Evolutionary conservation across 805 yeast genomes (phyloP).

Genomic region (Zygosaccharomyces bisporus): DNA sequence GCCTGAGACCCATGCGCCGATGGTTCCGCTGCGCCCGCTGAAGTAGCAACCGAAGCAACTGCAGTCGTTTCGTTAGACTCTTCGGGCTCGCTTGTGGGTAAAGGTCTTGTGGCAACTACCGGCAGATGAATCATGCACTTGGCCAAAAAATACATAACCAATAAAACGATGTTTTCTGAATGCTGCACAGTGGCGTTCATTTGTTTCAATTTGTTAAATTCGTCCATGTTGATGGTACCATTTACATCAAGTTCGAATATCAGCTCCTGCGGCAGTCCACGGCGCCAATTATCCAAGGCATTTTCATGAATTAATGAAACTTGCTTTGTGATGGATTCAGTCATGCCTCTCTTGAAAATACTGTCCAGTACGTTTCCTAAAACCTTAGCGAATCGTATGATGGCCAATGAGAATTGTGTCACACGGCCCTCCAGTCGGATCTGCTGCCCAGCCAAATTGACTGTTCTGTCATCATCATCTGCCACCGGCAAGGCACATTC

Average conservation of each 20-base stretch:
- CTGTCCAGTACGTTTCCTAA: conserved; percentile 70
- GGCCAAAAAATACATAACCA: conserved; percentile 58
- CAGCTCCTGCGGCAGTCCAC: conserved; percentile 58
- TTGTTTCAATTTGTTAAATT: conserved; percentile 17
- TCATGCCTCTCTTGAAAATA: conserved; percentile 55
- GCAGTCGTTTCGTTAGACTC: conserved; percentile 9
- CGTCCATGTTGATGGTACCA: conserved; percentile 38
- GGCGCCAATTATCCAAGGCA: conserved; percentile 73
- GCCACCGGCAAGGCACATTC: conserved; percentile 81
- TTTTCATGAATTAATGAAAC: conserved; percentile 49
- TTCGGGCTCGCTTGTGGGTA: conserved; percentile 20
- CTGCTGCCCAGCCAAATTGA: conserved; percentile 44
- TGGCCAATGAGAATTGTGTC: conserved; percentile 54
- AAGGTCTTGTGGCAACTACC: conserved; percentile 45
- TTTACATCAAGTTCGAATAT: conserved; percentile 62
- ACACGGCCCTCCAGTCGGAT: conserved; percentile 67
- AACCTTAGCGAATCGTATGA: conserved; percentile 68
- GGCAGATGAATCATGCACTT: conserved; percentile 63
- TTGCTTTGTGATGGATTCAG: conserved; percentile 28
- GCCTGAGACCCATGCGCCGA: conserved; percentile 1
- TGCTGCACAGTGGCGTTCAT: conserved; percentile 30
- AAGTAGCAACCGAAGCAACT: conserved; percentile 2
- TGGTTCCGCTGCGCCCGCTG: not conserved
- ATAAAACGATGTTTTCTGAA: conserved; percentile 50
- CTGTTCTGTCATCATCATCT: conserved; percentile 52